Evolutionary conservation across 164 flowering plant species (phyloP), one percentile per base, ranked within the genome.

Genomic region (Stephania cephalantha): DNA sequence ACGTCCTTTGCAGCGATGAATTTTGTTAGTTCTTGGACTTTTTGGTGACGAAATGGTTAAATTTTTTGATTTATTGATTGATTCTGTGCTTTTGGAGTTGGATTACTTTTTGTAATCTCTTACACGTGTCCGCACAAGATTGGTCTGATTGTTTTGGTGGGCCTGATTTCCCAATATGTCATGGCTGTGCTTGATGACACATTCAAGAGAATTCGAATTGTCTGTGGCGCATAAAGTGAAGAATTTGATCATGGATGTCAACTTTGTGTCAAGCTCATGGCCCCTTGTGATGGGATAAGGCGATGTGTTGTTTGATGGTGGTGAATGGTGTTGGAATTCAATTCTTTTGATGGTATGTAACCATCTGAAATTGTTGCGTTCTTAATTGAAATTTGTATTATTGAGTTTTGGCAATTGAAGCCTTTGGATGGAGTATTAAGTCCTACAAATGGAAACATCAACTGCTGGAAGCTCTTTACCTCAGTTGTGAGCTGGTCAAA

Each of bases 41-140:
- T 7, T 1, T 44, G 2, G 7, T 44, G 71, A 17, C 18, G 18
- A 11, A 69, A 15, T 0, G 18, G 20, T 70, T 70, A 46, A 35
- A 45, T 44, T 13, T 70, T 44, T 69, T 46, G 52, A 69, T 69
- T 69, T 6, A 69, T 69, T 69, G 71, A 12, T 48, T 48, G 53
- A 35, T 68, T 35, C 13, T 46, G 44, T 68, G 71, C 8, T 68
- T 68, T 4, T 6, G 71, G 52, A 45, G 52, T 69, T 45, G 11
- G 6, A 44, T 44, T 20, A 70, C 30, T 70, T 70, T 70, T 70
- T 45, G 53, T 70, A 45, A 10, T 31, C 44, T 0, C 20, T 70
- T 18, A 13, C 25, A 50, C 55, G 55, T 15, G 55, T 50, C 55
- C 15, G 55, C 55, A 50, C 4, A 11, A 7, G 12, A 10, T 2